Conservation (phyloP, 495 filamentous ascomycete species). For the Hypoxylon subgilvum region DNA sequence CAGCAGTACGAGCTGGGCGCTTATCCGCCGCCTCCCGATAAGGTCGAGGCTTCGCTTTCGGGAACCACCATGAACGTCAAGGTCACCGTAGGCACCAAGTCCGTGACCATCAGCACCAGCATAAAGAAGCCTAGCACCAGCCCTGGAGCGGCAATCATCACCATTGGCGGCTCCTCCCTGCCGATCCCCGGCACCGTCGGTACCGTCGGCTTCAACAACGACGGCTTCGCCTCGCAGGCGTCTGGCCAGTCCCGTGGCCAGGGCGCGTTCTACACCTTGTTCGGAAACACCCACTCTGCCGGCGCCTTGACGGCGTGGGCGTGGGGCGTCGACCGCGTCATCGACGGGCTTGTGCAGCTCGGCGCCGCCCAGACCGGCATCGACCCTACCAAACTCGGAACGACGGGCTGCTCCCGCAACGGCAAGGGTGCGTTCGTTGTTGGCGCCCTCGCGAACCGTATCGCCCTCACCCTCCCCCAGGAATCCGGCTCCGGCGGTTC, state of each 20-base stretch:
- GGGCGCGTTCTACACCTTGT: conserved; percentile 58
- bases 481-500: conserved; percentile 58
- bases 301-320: conserved; percentile 60
- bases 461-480: conserved; percentile 60
- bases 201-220: conserved; percentile 57
- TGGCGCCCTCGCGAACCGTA: conserved; percentile 56
- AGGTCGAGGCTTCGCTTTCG: conserved; percentile 37
- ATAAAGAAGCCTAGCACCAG: conserved; percentile 49
- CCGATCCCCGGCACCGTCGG: conserved; percentile 56
- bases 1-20: conserved; percentile 60
- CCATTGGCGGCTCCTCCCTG: conserved; percentile 52
- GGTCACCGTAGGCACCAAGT: conserved; percentile 52
- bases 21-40: conserved; percentile 53
- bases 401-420: conserved; percentile 61
- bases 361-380: conserved; percentile 49
- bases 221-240: conserved; percentile 53
- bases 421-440: conserved; percentile 61
- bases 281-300: conserved; percentile 53
- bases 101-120: conserved; percentile 52
- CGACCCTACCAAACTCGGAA: conserved; percentile 54
- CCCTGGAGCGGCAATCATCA: conserved; percentile 58
- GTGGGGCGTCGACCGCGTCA: conserved; percentile 59
- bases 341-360: conserved; percentile 59
- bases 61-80: conserved; percentile 49
- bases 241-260: conserved; percentile 47